These are phyloP conservation scores for thale cress (Arabidopsis thaliana) DNA, from an alignment of 345 rosid genomes.

Conservation along the genomic window DNA sequence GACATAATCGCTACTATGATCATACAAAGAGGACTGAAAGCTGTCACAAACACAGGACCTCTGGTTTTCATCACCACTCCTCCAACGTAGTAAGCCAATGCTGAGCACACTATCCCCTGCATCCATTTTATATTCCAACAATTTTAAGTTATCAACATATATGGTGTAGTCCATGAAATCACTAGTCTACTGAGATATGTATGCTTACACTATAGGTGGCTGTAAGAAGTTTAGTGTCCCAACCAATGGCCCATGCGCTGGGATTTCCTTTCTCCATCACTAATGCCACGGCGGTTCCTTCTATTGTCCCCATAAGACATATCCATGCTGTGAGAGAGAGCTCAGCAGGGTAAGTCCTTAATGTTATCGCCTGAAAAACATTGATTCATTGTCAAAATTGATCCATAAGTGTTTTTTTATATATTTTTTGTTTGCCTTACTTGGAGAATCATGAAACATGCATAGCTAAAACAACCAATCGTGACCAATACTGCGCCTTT, in stretches of 20 bases:
- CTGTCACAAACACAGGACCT: conserved; percentile 92
- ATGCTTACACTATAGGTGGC: conserved; percentile 66
- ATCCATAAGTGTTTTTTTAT: neutral
- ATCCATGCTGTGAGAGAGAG: conserved; percentile 87
- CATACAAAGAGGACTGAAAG: conserved; percentile 81
- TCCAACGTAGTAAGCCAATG: conserved; percentile 75
- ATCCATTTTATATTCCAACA: conserved; percentile 16
- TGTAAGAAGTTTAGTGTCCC: conserved; percentile 80
- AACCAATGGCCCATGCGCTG: conserved; percentile 61
- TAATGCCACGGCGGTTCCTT: conserved; percentile 61
- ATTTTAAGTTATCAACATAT: neutral
- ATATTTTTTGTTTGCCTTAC: conserved; percentile 32
- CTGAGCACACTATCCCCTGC: conserved; percentile 87
- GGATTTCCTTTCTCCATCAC: conserved; percentile 74
- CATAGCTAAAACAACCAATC: conserved; percentile 70
- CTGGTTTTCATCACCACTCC: conserved; percentile 78
- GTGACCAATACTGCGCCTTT: conserved; percentile 73
- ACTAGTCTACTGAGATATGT: neutral
- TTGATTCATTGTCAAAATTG: neutral
- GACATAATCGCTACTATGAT: conserved; percentile 81
- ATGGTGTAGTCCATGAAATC: neutral
- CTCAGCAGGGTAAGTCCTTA: conserved; percentile 72
- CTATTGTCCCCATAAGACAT: conserved; percentile 73
- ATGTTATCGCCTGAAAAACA: conserved; percentile 59
- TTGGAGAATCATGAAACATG: conserved; percentile 79